Percentiles rank a stretch among this genome's conserved stretches.
These are phyloP conservation scores for Coprinellus aureogranulatus DNA, from an alignment of 768 basidiomycete genomes.

Conservation along the genomic window DNA sequence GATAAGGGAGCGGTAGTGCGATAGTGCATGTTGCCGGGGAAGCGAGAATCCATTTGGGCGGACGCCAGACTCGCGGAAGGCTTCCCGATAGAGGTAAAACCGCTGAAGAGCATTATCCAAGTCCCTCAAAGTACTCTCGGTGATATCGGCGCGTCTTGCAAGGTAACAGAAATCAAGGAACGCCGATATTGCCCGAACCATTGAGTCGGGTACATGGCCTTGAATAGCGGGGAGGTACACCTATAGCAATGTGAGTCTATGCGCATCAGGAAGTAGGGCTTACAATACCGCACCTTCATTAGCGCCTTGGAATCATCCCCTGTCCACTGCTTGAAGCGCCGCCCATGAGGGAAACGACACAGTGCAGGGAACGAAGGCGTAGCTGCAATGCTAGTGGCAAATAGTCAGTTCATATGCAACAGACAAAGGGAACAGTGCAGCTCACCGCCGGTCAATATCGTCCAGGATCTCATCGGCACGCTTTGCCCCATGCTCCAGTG, in stretches of 20 bases:
- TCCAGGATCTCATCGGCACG: constrained; percentile 24
- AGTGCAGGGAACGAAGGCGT: constrained; percentile 20
- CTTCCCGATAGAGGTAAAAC: constrained; percentile 28
- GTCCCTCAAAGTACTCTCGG: constrained; percentile 4
- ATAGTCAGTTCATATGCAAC: not conserved
- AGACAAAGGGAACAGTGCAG: not conserved
- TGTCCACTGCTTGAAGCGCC: constrained; percentile 33
- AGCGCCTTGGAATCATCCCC: constrained; percentile 36
- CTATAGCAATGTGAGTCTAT: too few species aligned
- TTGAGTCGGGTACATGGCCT: constrained; percentile 14
- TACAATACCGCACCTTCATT: constrained; percentile 29
- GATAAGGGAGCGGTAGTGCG: constrained; percentile 19
- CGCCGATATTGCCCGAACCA: constrained; percentile 19
- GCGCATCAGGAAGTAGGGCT: not conserved
- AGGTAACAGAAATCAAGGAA: constrained; percentile 36
- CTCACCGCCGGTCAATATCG: constrained; percentile 8
- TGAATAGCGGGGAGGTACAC: constrained; percentile 20
- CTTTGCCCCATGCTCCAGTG: constrained; percentile 11
- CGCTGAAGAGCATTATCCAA: constrained; percentile 17
- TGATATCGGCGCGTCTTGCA: constrained; percentile 14
- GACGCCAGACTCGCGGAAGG: constrained; percentile 24
- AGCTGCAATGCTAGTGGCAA: constrained; percentile 12
- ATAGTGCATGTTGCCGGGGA: constrained; percentile 23
- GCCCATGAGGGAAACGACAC: constrained; percentile 25
- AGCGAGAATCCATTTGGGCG: constrained; percentile 13